Conservation (phyloP, 257 asterid genomes). For the Jacaranda copaia region DNA sequence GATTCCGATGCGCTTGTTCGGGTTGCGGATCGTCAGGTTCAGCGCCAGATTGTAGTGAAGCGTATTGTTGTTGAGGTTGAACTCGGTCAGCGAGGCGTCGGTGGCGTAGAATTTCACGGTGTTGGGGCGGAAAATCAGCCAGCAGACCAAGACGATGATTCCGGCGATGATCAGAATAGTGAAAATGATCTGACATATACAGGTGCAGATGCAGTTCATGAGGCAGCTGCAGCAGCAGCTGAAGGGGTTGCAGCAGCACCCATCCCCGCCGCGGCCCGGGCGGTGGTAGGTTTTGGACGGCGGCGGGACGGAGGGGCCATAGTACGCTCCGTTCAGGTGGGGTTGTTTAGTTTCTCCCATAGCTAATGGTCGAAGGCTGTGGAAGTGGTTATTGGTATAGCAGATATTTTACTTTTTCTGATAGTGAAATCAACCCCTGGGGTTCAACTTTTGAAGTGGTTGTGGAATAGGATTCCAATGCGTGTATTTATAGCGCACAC, state of each 20-base stretch:
- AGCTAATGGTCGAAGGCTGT: background rate
- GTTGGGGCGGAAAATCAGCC: constrained; percentile 87
- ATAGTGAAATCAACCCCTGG: background rate
- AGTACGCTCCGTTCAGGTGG: constrained; percentile 82
- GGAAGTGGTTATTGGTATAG: background rate
- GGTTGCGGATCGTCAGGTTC: constrained; percentile 74
- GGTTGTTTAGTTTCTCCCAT: constrained; percentile 45
- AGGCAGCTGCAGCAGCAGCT: constrained; percentile 77
- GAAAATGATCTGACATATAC: constrained; percentile 72
- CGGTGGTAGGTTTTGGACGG: constrained; percentile 64
- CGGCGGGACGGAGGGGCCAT: constrained; percentile 88
- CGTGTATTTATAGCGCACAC: constrained; percentile 1
- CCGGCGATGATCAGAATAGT: constrained; percentile 56
- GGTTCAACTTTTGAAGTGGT: constrained; percentile 7
- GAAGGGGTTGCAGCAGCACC: constrained; percentile 83
- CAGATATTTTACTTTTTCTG: constrained; percentile 2
- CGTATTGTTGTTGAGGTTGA: constrained; percentile 61
- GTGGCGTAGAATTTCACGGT: constrained; percentile 63
- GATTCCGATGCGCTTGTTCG: constrained; percentile 81
- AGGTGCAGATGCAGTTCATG: constrained; percentile 63
- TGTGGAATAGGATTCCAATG: constrained; percentile 1
- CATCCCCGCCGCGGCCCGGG: constrained; percentile 68
- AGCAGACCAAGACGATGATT: constrained; percentile 44
- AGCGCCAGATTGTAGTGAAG: constrained; percentile 68
- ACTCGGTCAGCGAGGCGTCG: constrained; percentile 66